Evolutionary conservation across 768 basidiomycete genomes (phyloP).

Genomic region (Macrolepiota albuminosa): DNA sequence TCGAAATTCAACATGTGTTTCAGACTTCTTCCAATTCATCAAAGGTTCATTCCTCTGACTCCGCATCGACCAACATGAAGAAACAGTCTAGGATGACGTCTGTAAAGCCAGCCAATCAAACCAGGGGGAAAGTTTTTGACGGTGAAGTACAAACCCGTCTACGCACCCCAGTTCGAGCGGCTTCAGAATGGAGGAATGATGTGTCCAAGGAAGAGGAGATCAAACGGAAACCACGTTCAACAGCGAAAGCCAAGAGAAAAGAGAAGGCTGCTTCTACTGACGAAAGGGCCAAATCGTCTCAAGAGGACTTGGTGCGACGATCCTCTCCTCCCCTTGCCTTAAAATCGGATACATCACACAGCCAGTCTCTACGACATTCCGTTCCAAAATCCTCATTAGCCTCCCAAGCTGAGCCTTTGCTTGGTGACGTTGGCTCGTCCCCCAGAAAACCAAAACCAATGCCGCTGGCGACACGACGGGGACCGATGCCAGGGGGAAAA

Average conservation of each 20-base stretch:
- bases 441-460: slow-evolving; percentile 2
- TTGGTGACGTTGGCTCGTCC: not conserved
- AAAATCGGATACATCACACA: not conserved
- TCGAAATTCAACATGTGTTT: not conserved
- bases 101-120: not conserved
- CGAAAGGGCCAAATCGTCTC: not conserved
- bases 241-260: slow-evolving; percentile 14
- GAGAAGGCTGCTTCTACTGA: slow-evolving; percentile 3
- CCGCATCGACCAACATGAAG: not conserved
- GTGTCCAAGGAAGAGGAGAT: not conserved
- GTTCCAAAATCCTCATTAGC: not conserved
- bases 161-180: not conserved
- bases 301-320: slow-evolving; percentile 18
- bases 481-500: slow-evolving; percentile 10
- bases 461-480: not conserved
- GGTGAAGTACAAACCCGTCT: slow-evolving; percentile 15
- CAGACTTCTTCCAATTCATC: not conserved
- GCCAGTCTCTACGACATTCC: not conserved
- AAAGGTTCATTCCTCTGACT: not conserved
- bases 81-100: not conserved
- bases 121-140: not conserved
- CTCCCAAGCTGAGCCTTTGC: not conserved
- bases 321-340: slow-evolving; percentile 9
- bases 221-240: not conserved
- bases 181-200: not conserved